These are phyloP conservation scores for Moesziomyces parantarcticus DNA, from an alignment of 1,284 basidiomycete genomes.

Conservation along the genomic window DNA sequence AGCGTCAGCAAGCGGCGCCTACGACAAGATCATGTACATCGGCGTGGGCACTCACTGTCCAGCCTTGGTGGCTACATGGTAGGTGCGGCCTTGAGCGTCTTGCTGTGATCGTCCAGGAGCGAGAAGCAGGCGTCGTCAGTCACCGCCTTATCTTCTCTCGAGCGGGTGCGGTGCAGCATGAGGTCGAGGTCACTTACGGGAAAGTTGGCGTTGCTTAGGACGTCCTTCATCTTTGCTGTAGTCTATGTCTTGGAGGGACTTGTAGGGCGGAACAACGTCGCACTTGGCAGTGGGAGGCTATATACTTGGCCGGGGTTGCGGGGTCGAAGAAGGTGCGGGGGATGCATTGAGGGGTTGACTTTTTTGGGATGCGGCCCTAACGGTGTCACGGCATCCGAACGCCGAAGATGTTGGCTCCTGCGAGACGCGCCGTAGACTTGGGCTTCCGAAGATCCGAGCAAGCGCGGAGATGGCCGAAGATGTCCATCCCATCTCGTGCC, in stretches of 20 bases:
- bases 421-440: neutral
- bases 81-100: slow-evolving; percentile 51
- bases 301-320: slow-evolving; percentile 1
- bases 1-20: neutral
- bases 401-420: neutral
- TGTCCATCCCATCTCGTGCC: neutral
- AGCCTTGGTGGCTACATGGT: slow-evolving; percentile 51
- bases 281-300: neutral
- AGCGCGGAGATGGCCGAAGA: slow-evolving; percentile 37
- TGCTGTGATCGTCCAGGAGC: slow-evolving; percentile 18
- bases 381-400: neutral
- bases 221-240: slow-evolving; percentile 47
- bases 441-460: slow-evolving; percentile 36
- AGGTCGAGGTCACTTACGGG: slow-evolving; percentile 35
- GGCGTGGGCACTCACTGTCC: slow-evolving; percentile 29
- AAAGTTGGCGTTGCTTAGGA: slow-evolving; percentile 57
- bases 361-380: neutral
- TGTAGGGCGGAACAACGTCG: neutral
- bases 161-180: neutral
- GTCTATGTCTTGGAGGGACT: neutral
- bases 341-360: too few relatives aligned
- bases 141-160: neutral
- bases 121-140: neutral
- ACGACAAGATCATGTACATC: too few relatives aligned
- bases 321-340: slow-evolving; percentile 4